Percentiles rank a stretch among this genome's conserved stretches.
These are phyloP conservation scores for Syzygium malaccense DNA, from an alignment of 441 rosid species.

Conservation along the genomic window DNA sequence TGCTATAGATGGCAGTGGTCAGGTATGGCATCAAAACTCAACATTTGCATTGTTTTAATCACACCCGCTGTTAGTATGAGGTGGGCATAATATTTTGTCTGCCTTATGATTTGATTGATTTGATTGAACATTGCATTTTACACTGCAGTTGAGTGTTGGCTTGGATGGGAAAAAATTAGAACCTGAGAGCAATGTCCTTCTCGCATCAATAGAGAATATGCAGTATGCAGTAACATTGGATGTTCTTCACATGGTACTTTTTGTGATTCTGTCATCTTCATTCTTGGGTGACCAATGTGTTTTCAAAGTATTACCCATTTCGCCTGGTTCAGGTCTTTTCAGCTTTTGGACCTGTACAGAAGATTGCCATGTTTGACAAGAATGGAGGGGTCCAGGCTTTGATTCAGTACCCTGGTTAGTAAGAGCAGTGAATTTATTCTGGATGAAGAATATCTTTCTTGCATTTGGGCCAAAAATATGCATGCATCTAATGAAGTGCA, in stretches of 20 bases:
- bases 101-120: background rate
- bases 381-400: slow-evolving; percentile 93
- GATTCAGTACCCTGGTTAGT: slow-evolving; percentile 83
- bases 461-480: background rate
- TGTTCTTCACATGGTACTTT: slow-evolving; percentile 77
- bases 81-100: background rate
- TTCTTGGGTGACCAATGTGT: background rate
- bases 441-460: background rate
- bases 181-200: slow-evolving; percentile 98
- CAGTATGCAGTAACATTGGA: slow-evolving; percentile 98
- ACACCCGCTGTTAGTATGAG: background rate
- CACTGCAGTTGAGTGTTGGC: slow-evolving; percentile 58
- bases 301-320: background rate
- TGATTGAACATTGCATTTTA: background rate
- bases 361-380: slow-evolving; percentile 99
- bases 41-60: background rate
- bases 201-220: slow-evolving; percentile 99
- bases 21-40: slow-evolving; percentile 31
- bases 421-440: background rate
- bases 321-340: slow-evolving; percentile 60
- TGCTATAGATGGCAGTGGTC: slow-evolving; percentile 84
- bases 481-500: background rate
- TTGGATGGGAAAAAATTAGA: slow-evolving; percentile 93
- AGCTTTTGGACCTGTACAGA: slow-evolving; percentile 91
- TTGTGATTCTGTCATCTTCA: background rate